These are phyloP conservation scores for Sindora glabra DNA, from an alignment of 306 rosid species.

Conservation along the genomic window DNA sequence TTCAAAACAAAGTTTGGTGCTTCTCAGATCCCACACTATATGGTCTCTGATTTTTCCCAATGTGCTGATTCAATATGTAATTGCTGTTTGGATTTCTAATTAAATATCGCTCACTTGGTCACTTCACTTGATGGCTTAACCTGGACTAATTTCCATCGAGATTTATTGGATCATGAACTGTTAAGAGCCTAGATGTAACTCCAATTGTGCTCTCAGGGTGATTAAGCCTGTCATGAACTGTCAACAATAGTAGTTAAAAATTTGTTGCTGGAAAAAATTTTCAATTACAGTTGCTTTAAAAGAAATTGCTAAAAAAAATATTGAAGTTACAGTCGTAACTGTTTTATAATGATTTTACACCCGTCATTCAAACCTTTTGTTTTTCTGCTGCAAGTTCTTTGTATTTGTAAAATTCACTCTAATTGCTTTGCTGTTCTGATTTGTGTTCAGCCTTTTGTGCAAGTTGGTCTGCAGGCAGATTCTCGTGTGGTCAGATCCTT, in stretches of 20 bases:
- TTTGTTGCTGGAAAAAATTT: background rate
- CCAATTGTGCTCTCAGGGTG: background rate
- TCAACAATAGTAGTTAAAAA: background rate
- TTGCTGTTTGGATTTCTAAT: background rate
- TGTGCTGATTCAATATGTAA: background rate
- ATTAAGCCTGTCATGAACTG: background rate
- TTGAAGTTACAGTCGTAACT: background rate
- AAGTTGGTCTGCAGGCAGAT: constrained; percentile 77
- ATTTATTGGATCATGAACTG: background rate
- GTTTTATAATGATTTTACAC: background rate
- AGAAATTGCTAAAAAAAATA: too few relatives aligned
- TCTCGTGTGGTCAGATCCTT: constrained; percentile 70
- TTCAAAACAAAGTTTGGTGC: constrained; percentile 84
- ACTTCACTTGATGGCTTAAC: background rate
- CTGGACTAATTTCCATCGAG: too few relatives aligned
- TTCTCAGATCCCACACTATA: constrained; percentile 65
- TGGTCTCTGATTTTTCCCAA: constrained; percentile 38
- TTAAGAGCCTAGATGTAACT: background rate
- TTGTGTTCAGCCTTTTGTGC: constrained; percentile 65
- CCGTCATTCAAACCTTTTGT: background rate
- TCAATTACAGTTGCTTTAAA: background rate
- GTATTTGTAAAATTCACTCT: constrained; percentile 5
- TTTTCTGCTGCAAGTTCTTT: background rate
- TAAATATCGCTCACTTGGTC: background rate
- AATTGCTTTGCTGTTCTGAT: constrained; percentile 12